Evolutionary conservation across 176 grass and related monocot genomes (phyloP), one percentile per base, ranked within the genome.

Genomic region (Carex littledalei): DNA sequence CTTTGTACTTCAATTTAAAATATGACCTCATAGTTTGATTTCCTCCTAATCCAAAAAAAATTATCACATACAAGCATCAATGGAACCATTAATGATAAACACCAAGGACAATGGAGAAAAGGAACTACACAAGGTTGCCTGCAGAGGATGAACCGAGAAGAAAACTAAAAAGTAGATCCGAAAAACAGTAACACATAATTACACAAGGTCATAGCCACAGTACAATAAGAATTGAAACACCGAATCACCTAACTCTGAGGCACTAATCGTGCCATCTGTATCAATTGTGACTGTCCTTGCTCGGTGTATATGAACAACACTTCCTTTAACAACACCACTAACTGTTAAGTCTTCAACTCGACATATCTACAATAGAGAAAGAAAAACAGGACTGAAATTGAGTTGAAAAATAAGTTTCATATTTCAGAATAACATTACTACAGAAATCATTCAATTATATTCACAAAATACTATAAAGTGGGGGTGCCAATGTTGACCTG

Each of bases 171-270:
- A 67, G 29, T 34, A 34, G 26, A 67, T 15, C 29, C 15, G 6
- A 1, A 22, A 73, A 47, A 21, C 35, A 45, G n/a, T n/a, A 73
- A 73, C 3, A 73, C n/a, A 55, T 24, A 31, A 77, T 55, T 54
- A 77, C 5, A 31, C 5, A 13, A 50, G 70, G n/a, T 12, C 39
- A 77, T 31, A 55, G 24, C 73, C 12, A 77, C 72, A 77, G 6
- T 31, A 41, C 6, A 83, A 83, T 83, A 81, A 21, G 61, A 78
- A 71, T 5, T 12, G 82, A 84, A 93, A 91, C 37, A 89, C n/a
- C 52, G 65, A 87, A 95, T 98, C 88, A 98, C 96, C 96, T 94
- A 95, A 95, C 90, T 94, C 96, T 92, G 96, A 94, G 81, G 96
- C 93, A 90, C 87, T 98, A 84, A 98, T 92, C 49, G 84, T 92